These are phyloP conservation scores for Ilyonectria mors-panacis DNA, from an alignment of 2,329 filamentous ascomycete genomes.

Conservation along the genomic window DNA sequence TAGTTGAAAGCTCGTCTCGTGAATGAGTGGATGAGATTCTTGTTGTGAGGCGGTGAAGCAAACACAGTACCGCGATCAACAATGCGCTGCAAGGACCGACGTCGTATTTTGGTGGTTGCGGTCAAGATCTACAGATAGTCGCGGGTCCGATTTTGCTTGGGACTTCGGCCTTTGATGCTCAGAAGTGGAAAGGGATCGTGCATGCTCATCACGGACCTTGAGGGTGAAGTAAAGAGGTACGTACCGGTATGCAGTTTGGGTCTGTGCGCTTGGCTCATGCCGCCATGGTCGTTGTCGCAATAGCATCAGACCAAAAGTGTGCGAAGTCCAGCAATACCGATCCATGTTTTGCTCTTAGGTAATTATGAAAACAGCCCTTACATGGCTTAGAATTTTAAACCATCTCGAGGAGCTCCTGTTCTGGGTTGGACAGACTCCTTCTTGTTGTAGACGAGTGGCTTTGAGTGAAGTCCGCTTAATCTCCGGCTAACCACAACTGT, in stretches of 20 bases:
- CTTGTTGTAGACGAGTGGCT: background rate
- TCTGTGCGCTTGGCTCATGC: background rate
- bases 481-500: slow-evolving; percentile 38
- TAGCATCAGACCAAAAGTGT: background rate
- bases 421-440: background rate
- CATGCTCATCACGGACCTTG: background rate
- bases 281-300: background rate
- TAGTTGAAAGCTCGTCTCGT: background rate
- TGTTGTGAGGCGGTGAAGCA: background rate
- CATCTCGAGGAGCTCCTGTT: background rate
- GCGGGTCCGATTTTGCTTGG: background rate
- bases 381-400: background rate
- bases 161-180: background rate
- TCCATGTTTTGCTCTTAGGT: background rate
- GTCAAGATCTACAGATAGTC: background rate
- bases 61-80: no score
- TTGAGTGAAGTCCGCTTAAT: slow-evolving; percentile 39
- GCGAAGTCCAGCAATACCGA: background rate
- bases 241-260: background rate
- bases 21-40: background rate
- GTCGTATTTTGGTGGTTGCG: background rate
- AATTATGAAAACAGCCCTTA: background rate
- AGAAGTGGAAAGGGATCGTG: background rate
- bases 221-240: background rate
- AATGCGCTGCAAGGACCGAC: background rate